Base-by-base conservation (phyloP, 495 filamentous ascomycete species). In the Entonaema liquescens region DNA sequence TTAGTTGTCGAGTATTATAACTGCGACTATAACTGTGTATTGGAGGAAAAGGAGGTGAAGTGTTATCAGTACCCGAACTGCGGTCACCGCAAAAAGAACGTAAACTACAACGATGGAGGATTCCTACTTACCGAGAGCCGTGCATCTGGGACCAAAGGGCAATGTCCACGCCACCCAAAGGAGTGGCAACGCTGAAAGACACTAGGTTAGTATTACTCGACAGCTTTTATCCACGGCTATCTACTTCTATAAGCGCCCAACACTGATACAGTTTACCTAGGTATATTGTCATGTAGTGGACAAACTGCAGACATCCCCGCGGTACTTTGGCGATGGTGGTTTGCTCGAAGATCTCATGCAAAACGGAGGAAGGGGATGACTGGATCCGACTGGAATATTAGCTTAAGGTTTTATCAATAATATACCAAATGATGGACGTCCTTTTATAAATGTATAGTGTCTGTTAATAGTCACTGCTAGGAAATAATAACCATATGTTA, bases 181-280 rank as follows among this genome's bases (percentile, higher is more conserved):
- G 58, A 62, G 55, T 49, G 38, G 35, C 49, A 57, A 49, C 65
- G 65, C 7, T 56, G 25, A 62, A 49, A 21, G 15, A 21, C 13
- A 3, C 26, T 4, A 23, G 36, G 50, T 60, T 21, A 29, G 38
- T 38, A 23, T 12, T 23, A 9, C 12, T 13, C 8, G 1, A n/a
- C 4, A 29, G 7, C 2, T 4, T 23, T 23, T 4, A 47, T 23
- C 0, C 11, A 23, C 8, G 23, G 19, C 21, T 47, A 47, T 23
- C 42, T 47, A 23, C 8, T 13, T 47, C 7, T 17, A 15, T 29
- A 9, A 28, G 15, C 2, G 12, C 2, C 50, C 29, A 53, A 26
- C 25, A 1, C 23, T 12, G 42, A 21, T 47, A 23, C 19, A 47
- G 19, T 23, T 15, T 40, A 40, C 13, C 40, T 19, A 33, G 11